A percentile compares a stretch with the other conserved stretches of the same genome.
phyloP scores from a whole-genome alignment of 371 early-diverging fungal species.

The Syncephalastrum sp. region DNA sequence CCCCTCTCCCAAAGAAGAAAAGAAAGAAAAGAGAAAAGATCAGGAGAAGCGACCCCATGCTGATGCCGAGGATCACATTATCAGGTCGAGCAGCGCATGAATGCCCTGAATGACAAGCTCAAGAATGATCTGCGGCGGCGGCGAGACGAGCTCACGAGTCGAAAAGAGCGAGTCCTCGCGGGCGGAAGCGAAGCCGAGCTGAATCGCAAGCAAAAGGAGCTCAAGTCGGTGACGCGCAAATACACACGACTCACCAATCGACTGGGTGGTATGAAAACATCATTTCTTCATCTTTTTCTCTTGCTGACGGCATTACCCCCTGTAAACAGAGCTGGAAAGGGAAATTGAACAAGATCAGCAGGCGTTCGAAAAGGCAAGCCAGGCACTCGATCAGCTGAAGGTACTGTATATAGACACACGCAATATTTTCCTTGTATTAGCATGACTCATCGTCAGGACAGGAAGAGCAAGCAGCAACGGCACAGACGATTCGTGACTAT shows the following conservation, averaged over 20 bases:
- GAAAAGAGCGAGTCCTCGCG: slow-evolving; percentile 48
- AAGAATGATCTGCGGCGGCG: slow-evolving; percentile 62
- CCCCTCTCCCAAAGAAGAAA: too few species aligned
- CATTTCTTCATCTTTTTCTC: neutral
- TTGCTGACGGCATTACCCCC: neutral
- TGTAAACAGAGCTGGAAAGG: slow-evolving; percentile 32
- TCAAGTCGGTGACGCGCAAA: slow-evolving; percentile 48
- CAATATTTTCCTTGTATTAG: neutral
- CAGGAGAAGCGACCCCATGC: neutral
- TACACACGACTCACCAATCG: slow-evolving; percentile 27
- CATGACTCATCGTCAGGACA: slow-evolving; percentile 8
- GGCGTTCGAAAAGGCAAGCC: slow-evolving; percentile 32
- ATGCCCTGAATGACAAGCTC: slow-evolving; percentile 71
- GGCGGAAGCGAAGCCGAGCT: slow-evolving; percentile 31
- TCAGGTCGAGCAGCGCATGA: slow-evolving; percentile 63
- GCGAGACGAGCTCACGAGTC: slow-evolving; percentile 52
- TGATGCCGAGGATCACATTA: neutral
- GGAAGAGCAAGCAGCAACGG: slow-evolving; percentile 22
- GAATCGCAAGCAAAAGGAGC: slow-evolving; percentile 52
- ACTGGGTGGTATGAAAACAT: slow-evolving; percentile 25
- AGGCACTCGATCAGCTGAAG: slow-evolving; percentile 53
- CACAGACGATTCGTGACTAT: slow-evolving; percentile 30
- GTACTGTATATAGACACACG: slow-evolving; percentile 25
- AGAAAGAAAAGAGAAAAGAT: too few species aligned
- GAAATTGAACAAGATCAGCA: slow-evolving; percentile 38